Evolutionary conservation across 345 rosid genomes (phyloP).

Genomic region (Boechera retrofracta): DNA sequence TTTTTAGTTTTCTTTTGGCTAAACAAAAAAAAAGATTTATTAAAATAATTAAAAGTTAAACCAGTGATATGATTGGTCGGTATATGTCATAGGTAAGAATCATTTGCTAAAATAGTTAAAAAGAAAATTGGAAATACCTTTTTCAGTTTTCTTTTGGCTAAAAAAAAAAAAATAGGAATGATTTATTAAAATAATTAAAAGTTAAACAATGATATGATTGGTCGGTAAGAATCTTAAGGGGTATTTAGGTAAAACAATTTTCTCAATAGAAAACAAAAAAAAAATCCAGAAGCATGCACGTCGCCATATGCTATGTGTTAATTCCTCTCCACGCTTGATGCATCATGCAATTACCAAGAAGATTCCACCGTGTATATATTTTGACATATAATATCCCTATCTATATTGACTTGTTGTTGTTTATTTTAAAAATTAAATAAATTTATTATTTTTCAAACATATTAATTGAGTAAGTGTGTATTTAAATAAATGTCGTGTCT

Average conservation of each 20-base stretch:
- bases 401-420: too few relatives aligned
- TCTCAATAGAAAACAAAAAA: neutral
- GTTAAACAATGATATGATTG: too few relatives aligned
- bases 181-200: too few relatives aligned
- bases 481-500: too few relatives aligned
- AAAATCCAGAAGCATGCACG: conserved; percentile 22
- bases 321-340: conserved; percentile 20
- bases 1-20: conserved; percentile 27
- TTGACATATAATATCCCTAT: neutral
- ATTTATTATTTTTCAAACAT: too few relatives aligned
- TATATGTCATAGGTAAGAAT: neutral
- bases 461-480: too few relatives aligned
- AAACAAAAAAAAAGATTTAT: neutral
- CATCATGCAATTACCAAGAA: conserved; percentile 3
- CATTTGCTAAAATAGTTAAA: too few relatives aligned
- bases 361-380: neutral
- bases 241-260: neutral
- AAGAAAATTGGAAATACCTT: too few relatives aligned
- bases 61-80: conserved; percentile 32
- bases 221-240: conserved; percentile 9
- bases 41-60: neutral
- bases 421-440: too few relatives aligned
- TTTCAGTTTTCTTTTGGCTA: too few relatives aligned
- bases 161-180: too few relatives aligned
- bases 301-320: conserved; percentile 20